These are phyloP conservation scores for Alliaria petiolata DNA, from an alignment of 345 rosid genomes.

Conservation along the genomic window DNA sequence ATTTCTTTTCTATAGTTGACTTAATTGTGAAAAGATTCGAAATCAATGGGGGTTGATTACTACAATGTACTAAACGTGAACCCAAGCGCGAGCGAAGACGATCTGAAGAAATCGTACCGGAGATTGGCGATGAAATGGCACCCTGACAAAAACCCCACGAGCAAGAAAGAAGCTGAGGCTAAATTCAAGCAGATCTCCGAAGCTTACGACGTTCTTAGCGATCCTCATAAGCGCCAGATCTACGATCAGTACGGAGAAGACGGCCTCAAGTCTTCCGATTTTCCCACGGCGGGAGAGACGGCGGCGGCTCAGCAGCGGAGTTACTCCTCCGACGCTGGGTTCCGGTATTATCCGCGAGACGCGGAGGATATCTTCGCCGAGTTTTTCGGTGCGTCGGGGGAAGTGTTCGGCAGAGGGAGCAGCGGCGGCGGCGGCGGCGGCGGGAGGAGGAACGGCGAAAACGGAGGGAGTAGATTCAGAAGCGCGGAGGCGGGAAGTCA, in stretches of 20 bases:
- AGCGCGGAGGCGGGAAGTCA: constrained; percentile 37
- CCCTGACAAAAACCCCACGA: constrained; percentile 78
- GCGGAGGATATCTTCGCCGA: constrained; percentile 72
- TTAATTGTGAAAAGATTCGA: background rate
- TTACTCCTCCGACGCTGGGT: constrained; percentile 17
- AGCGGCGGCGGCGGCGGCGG: constrained; percentile 9
- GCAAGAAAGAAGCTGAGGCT: constrained; percentile 76
- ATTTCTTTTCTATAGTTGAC: background rate
- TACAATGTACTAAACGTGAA: constrained; percentile 73
- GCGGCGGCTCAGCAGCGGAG: constrained; percentile 23
- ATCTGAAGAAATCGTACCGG: constrained; percentile 67
- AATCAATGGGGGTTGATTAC: constrained; percentile 82
- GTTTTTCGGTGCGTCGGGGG: constrained; percentile 54
- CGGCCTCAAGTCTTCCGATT: constrained; percentile 54
- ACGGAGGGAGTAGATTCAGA: constrained; percentile 16
- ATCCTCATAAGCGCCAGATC: constrained; percentile 81
- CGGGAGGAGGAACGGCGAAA: background rate
- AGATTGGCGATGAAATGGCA: constrained; percentile 89
- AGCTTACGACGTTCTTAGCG: constrained; percentile 82
- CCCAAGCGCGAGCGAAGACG: constrained; percentile 67
- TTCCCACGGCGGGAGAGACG: constrained; percentile 31
- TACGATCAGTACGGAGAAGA: constrained; percentile 80
- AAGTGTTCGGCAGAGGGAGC: background rate
- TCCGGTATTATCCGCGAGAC: constrained; percentile 52
- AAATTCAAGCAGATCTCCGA: constrained; percentile 80